Evolutionary conservation across 352 stramenopile genomes (phyloP).

Genomic region (Phytophthora pistaciae): DNA sequence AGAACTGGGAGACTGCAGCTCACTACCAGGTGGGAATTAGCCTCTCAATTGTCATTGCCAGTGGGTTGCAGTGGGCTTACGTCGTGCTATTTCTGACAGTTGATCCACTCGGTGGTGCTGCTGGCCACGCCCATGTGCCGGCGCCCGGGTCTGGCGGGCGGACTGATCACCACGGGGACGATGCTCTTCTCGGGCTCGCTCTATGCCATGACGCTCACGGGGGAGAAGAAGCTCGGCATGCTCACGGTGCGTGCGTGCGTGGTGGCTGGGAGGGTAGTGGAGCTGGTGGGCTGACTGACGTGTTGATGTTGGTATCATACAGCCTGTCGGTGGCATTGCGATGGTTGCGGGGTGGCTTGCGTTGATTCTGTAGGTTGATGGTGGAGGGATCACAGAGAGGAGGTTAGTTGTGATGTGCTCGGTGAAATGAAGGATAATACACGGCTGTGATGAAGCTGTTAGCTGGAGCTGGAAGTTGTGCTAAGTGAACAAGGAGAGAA

Average conservation of each 20-base stretch:
- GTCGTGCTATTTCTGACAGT: constrained; percentile 24
- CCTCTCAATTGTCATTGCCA: not conserved
- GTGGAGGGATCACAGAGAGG: not conserved
- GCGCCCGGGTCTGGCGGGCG: constrained; percentile 64
- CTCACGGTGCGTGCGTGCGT: constrained; percentile 63
- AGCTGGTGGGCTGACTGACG: constrained; percentile 7
- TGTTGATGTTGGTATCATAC: not conserved
- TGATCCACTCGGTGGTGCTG: constrained; percentile 80
- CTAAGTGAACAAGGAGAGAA: not conserved
- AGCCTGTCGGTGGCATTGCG: constrained; percentile 78
- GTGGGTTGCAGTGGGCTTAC: not conserved
- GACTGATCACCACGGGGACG: constrained; percentile 66
- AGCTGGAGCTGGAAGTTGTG: not conserved
- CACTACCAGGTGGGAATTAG: constrained; percentile 63
- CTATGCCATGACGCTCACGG: constrained; percentile 81
- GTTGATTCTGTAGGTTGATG: constrained; percentile 57
- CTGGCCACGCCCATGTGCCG: constrained; percentile 71
- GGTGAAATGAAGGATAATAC: not conserved
- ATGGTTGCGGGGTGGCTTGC: constrained; percentile 80
- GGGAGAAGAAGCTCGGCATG: constrained; percentile 77
- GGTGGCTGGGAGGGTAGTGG: not conserved
- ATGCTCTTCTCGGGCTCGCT: constrained; percentile 85
- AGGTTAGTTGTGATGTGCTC: not conserved
- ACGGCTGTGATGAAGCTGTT: not conserved
- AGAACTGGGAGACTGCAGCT: constrained; percentile 86